Evolutionary conservation across 2,329 filamentous ascomycete species (phyloP).

Genomic region (Colletotrichum sidae): DNA sequence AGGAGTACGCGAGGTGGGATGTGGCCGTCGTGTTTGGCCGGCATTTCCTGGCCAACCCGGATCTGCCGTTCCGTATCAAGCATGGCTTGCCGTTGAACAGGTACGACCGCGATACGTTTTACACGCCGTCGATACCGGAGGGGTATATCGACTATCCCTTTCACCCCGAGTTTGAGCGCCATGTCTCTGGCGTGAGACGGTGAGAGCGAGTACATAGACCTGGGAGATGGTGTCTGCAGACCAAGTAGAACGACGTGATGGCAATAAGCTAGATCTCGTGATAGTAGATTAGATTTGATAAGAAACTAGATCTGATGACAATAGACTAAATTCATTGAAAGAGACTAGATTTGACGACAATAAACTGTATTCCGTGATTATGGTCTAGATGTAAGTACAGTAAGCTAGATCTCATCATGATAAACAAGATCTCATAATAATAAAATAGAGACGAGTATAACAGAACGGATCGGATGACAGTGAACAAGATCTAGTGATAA

Average conservation of each 20-base stretch:
- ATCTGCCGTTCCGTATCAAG: slow-evolving; percentile 43
- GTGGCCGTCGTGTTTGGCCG: slow-evolving; percentile 50
- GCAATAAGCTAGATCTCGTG: too few relatives aligned
- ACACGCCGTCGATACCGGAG: slow-evolving; percentile 29
- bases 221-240: background rate
- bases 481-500: background rate
- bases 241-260: too few relatives aligned
- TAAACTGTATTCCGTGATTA: too few relatives aligned
- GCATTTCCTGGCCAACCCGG: slow-evolving; percentile 47
- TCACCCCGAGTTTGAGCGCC: slow-evolving; percentile 28
- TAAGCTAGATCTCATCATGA: too few relatives aligned
- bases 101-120: slow-evolving; percentile 45
- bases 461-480: background rate
- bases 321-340: too few relatives aligned
- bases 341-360: too few relatives aligned
- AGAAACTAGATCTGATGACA: too few relatives aligned
- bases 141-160: slow-evolving; percentile 47
- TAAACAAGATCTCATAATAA: background rate
- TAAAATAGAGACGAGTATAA: too few relatives aligned
- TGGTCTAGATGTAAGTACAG: too few relatives aligned
- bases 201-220: background rate
- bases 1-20: slow-evolving; percentile 43
- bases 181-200: slow-evolving; percentile 22
- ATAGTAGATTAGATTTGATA: too few relatives aligned
- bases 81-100: slow-evolving; percentile 42